phyloP scores from a whole-genome alignment of 2,329 filamentous ascomycete species.

The Zymoseptoria tritici region DNA sequence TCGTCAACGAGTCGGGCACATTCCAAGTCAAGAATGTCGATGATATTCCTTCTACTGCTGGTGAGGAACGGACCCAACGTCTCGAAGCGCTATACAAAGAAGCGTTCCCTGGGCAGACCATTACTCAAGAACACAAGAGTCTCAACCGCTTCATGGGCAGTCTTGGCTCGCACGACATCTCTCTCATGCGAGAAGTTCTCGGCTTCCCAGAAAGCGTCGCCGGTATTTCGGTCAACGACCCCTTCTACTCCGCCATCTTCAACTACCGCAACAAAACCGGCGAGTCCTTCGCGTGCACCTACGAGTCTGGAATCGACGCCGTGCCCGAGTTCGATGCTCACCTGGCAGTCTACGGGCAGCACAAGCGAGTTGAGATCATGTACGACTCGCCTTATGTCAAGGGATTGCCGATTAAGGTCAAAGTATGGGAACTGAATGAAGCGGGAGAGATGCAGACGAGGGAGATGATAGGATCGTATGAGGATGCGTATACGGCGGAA shows the following conservation, averaged over 20 bases:
- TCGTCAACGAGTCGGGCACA: slow-evolving; percentile 44
- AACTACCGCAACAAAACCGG: slow-evolving; percentile 31
- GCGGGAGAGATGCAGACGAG: slow-evolving; percentile 26
- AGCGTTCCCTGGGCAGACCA: slow-evolving; percentile 25
- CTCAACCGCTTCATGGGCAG: slow-evolving; percentile 40
- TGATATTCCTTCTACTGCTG: slow-evolving; percentile 25
- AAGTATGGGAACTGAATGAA: slow-evolving; percentile 38
- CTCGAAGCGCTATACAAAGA: slow-evolving; percentile 28
- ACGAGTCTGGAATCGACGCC: slow-evolving; percentile 49
- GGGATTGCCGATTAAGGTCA: slow-evolving; percentile 45
- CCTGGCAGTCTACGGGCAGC: slow-evolving; percentile 45
- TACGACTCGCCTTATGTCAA: slow-evolving; percentile 55
- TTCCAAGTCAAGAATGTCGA: slow-evolving; percentile 41
- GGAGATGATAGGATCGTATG: slow-evolving; percentile 38
- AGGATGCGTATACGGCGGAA: slow-evolving; percentile 41
- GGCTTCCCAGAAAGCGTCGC: slow-evolving; percentile 43
- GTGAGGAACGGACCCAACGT: slow-evolving; percentile 14
- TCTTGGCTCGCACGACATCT: slow-evolving; percentile 49
- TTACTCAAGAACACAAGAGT: slow-evolving; percentile 25
- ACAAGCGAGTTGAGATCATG: slow-evolving; percentile 48
- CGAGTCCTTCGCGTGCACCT: slow-evolving; percentile 44
- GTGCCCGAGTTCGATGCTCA: slow-evolving; percentile 49
- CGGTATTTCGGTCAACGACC: slow-evolving; percentile 37
- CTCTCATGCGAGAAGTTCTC: slow-evolving; percentile 47
- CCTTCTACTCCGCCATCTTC: slow-evolving; percentile 36